Evolutionary conservation across 345 rosid genomes (phyloP).

Genomic region (Eucalyptus tenuipes): DNA sequence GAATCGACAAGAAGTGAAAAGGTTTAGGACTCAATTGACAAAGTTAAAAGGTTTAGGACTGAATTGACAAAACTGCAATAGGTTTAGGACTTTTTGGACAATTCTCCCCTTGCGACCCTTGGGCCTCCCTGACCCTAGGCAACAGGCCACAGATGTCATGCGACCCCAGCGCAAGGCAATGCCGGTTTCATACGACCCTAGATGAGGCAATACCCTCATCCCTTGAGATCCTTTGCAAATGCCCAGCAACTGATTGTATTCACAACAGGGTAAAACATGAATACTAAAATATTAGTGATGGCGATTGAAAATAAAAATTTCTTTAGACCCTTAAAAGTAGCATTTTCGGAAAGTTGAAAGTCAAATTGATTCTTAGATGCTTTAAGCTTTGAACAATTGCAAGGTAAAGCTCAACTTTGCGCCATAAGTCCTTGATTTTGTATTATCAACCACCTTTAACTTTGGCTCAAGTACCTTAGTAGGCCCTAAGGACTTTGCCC

Average conservation of each 20-base stretch:
- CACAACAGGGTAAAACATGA: not conserved
- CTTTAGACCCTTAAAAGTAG: not conserved
- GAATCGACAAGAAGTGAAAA: no score
- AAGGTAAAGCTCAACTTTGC: not conserved
- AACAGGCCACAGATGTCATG: not conserved
- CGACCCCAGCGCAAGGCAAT: not conserved
- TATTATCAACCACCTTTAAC: not conserved
- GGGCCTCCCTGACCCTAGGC: not conserved
- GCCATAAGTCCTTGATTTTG: not conserved
- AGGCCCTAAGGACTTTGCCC: not conserved
- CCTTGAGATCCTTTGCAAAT: not conserved
- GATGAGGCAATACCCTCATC: not conserved
- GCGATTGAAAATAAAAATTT: not conserved
- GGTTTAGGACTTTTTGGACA: no score
- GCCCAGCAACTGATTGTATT: not conserved
- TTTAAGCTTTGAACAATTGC: not conserved
- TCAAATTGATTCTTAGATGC: not conserved
- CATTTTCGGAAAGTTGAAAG: not conserved
- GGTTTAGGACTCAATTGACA: no score
- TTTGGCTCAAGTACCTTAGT: not conserved
- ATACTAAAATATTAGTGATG: not conserved
- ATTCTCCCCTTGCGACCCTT: no score
- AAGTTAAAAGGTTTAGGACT: no score
- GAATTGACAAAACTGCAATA: no score
- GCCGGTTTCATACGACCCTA: not conserved